Evolutionary conservation across 1,284 basidiomycete genomes (phyloP).

Genomic region (Malassezia obtusa): DNA sequence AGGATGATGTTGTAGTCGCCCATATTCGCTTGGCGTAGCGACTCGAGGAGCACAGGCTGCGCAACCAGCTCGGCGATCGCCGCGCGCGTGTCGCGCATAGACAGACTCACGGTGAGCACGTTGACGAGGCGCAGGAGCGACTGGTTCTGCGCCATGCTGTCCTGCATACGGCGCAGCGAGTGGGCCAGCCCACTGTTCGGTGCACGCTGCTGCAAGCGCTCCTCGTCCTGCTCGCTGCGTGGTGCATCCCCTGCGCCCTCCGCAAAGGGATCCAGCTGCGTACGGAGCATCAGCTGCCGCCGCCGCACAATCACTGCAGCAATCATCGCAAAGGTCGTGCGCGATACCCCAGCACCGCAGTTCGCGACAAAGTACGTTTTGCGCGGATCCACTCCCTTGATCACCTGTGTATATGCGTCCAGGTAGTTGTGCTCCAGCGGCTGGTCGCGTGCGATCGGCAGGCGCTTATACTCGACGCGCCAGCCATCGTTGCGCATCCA

Average conservation of each 20-base stretch:
- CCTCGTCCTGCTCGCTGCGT: not conserved
- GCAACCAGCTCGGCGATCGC: slow-evolving; percentile 37
- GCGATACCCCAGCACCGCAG: slow-evolving; percentile 91
- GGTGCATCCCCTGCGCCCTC: not conserved
- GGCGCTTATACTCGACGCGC: slow-evolving; percentile 62
- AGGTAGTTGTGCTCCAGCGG: slow-evolving; percentile 52
- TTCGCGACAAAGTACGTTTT: slow-evolving; percentile 82
- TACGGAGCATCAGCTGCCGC: slow-evolving; percentile 69
- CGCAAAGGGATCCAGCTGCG: slow-evolving; percentile 64
- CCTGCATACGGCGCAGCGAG: slow-evolving; percentile 11
- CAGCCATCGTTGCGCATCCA: slow-evolving; percentile 69
- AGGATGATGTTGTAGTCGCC: slow-evolving; percentile 44
- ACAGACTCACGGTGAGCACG: slow-evolving; percentile 66
- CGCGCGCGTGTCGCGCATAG: slow-evolving; percentile 26
- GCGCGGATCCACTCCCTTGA: slow-evolving; percentile 70
- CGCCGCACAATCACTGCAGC: slow-evolving; percentile 80
- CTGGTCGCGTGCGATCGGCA: slow-evolving; percentile 65
- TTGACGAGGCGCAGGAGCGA: slow-evolving; percentile 74
- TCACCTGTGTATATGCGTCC: slow-evolving; percentile 78
- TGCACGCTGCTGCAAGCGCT: not conserved
- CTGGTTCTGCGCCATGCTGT: slow-evolving; percentile 58
- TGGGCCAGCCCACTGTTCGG: not conserved
- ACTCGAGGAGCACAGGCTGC: slow-evolving; percentile 35
- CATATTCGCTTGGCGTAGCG: slow-evolving; percentile 36
- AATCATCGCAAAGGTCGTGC: slow-evolving; percentile 95